phyloP scores from a whole-genome alignment of 257 asterid genomes.

The Penstemon davidsonii region DNA sequence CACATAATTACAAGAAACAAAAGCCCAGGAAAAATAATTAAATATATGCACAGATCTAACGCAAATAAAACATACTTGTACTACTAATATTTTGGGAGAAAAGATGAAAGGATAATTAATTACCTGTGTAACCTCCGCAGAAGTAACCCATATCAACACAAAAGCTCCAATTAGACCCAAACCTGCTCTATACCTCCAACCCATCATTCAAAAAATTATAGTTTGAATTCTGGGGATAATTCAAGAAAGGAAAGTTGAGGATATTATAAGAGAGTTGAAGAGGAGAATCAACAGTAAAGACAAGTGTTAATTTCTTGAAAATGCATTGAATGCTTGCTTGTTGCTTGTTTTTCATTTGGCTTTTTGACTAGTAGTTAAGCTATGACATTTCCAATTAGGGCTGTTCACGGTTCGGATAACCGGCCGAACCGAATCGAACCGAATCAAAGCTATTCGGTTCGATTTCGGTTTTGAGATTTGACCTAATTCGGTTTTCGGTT shows the following conservation, averaged over 20 bases:
- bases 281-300: not conserved
- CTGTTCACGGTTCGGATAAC: too few species aligned
- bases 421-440: too few species aligned
- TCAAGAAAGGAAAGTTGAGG: not conserved
- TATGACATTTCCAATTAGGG: constrained; percentile 21
- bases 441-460: too few species aligned
- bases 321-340: constrained; percentile 33
- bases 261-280: not conserved
- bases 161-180: constrained; percentile 71
- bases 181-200: constrained; percentile 71
- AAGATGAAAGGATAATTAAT: not conserved
- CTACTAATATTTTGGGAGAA: not conserved
- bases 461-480: too few species aligned
- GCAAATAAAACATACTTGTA: not conserved
- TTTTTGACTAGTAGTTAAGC: constrained; percentile 22
- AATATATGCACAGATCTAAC: constrained; percentile 14
- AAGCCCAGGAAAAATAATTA: not conserved
- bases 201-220: constrained; percentile 40
- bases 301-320: constrained; percentile 21
- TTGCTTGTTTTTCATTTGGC: not conserved
- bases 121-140: constrained; percentile 94
- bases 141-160: constrained; percentile 82
- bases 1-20: not conserved
- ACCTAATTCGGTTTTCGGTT: too few species aligned
- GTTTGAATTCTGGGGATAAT: not conserved